These are phyloP conservation scores for Cystobasidium ongulense DNA, from an alignment of 768 basidiomycete species.

Conservation along the genomic window DNA sequence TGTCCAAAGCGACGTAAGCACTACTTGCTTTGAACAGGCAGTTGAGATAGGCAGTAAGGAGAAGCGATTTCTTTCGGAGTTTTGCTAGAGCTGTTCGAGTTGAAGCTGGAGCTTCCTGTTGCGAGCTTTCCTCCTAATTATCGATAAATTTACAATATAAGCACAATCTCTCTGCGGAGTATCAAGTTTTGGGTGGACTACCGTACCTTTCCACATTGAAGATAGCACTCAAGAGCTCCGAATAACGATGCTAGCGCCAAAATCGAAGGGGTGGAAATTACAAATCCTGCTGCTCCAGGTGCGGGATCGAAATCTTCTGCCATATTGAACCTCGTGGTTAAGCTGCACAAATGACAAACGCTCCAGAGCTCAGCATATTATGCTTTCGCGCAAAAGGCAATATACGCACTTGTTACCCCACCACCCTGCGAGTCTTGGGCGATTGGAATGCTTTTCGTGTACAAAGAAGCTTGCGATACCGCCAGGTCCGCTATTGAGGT, in stretches of 20 bases:
- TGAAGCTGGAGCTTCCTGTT: slow-evolving; percentile 23
- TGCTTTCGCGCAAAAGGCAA: too few relatives aligned
- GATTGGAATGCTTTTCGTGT: slow-evolving; percentile 51
- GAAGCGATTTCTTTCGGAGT: slow-evolving; percentile 50
- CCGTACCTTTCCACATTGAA: background rate
- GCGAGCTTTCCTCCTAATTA: slow-evolving; percentile 8
- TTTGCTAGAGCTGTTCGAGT: background rate
- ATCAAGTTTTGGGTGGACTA: slow-evolving; percentile 38
- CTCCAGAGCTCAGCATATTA: background rate
- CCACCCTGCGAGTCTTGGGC: slow-evolving; percentile 78
- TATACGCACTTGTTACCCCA: slow-evolving; percentile 71
- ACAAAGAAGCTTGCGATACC: slow-evolving; percentile 92
- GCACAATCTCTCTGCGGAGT: slow-evolving; percentile 61
- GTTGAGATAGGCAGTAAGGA: background rate
- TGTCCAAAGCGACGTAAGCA: slow-evolving; percentile 55
- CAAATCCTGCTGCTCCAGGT: slow-evolving; percentile 85
- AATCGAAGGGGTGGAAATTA: slow-evolving; percentile 88
- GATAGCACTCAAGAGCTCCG: slow-evolving; percentile 57
- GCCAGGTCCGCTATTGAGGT: slow-evolving; percentile 91
- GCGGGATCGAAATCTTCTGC: slow-evolving; percentile 71
- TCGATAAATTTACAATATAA: slow-evolving; percentile 59
- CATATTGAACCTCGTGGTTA: slow-evolving; percentile 82
- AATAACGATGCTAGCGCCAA: slow-evolving; percentile 71
- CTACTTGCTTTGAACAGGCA: slow-evolving; percentile 48
- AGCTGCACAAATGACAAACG: slow-evolving; percentile 35